Evolutionary conservation across 805 yeast species (phyloP).

Genomic region (Candida alai): DNA sequence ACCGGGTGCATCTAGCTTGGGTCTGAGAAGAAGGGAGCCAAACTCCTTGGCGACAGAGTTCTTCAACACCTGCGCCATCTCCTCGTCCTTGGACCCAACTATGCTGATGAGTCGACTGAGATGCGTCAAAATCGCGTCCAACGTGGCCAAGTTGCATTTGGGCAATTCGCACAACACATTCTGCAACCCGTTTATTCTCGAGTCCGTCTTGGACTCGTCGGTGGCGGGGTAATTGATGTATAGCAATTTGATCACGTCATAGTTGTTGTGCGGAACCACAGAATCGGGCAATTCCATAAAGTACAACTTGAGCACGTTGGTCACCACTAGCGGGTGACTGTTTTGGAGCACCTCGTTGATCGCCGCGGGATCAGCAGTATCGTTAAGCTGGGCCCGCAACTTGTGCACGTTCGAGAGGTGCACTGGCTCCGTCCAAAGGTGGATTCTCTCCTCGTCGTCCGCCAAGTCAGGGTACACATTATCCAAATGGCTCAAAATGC

Average conservation of each 20-base stretch:
- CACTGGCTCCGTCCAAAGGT: conserved; percentile 66
- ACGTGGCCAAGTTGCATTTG: conserved; percentile 68
- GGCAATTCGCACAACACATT: conserved; percentile 66
- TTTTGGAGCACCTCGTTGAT: conserved; percentile 33
- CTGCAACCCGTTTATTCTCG: conserved; percentile 59
- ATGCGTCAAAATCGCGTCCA: conserved; percentile 78
- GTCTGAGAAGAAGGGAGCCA: conserved; percentile 58
- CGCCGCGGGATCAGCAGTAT: conserved; percentile 21
- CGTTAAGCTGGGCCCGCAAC: conserved; percentile 52
- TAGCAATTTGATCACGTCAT: conserved; percentile 65
- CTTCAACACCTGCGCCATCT: conserved; percentile 34
- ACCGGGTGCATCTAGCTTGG: conserved; percentile 25
- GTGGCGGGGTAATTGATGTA: conserved; percentile 43
- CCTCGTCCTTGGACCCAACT: conserved; percentile 40
- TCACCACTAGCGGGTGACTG: conserved; percentile 54
- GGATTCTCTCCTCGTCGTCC: conserved; percentile 64
- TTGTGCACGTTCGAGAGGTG: conserved; percentile 58
- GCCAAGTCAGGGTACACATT: conserved; percentile 62
- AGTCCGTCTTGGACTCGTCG: conserved; percentile 35
- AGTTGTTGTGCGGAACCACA: conserved; percentile 57
- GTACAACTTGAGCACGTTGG: conserved; percentile 68
- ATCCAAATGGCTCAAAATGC: conserved; percentile 66
- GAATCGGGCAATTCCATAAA: conserved; percentile 79
- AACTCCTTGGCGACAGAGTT: conserved; percentile 61
- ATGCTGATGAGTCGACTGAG: conserved; percentile 55